Evolutionary conservation across 352 stramenopile species (phyloP).

Genomic region (Plasmopara viticola): DNA sequence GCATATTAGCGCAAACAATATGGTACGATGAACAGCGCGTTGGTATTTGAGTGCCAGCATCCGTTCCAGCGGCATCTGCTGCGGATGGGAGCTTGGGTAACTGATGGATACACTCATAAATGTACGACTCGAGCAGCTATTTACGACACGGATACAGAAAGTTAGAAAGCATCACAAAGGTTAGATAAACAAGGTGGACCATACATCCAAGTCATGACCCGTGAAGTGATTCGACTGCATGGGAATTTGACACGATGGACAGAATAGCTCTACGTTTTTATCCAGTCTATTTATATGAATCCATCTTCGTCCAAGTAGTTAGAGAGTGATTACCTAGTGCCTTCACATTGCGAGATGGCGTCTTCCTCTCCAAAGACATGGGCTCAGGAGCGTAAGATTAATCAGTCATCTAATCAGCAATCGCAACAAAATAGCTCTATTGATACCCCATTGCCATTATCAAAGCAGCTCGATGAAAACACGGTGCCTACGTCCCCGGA

Average conservation of each 20-base stretch:
- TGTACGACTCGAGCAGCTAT: too few relatives aligned
- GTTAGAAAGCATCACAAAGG: conserved; percentile 2
- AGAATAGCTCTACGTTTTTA: conserved; percentile 19
- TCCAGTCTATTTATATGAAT: conserved; percentile 21
- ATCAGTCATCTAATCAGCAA: conserved; percentile 12
- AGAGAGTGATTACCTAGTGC: too few relatives aligned
- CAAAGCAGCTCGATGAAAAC: too few relatives aligned
- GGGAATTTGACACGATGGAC: not conserved
- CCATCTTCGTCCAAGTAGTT: conserved; percentile 2
- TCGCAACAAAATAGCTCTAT: too few relatives aligned
- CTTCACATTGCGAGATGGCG: conserved; percentile 5
- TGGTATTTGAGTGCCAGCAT: too few relatives aligned
- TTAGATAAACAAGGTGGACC: not conserved
- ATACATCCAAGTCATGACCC: conserved; percentile 41
- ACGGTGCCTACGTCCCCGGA: conserved; percentile 7
- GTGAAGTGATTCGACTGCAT: conserved; percentile 41
- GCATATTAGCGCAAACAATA: too few relatives aligned
- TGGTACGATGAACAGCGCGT: too few relatives aligned
- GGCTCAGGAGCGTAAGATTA: conserved; percentile 1
- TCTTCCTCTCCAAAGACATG: not conserved
- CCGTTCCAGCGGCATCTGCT: too few relatives aligned
- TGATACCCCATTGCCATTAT: too few relatives aligned
- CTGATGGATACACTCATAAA: too few relatives aligned
- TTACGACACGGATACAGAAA: too few relatives aligned
- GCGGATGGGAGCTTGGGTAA: too few relatives aligned